phyloP scores from a whole-genome alignment of 352 stramenopile species.

The Phytophthora sp. region DNA sequence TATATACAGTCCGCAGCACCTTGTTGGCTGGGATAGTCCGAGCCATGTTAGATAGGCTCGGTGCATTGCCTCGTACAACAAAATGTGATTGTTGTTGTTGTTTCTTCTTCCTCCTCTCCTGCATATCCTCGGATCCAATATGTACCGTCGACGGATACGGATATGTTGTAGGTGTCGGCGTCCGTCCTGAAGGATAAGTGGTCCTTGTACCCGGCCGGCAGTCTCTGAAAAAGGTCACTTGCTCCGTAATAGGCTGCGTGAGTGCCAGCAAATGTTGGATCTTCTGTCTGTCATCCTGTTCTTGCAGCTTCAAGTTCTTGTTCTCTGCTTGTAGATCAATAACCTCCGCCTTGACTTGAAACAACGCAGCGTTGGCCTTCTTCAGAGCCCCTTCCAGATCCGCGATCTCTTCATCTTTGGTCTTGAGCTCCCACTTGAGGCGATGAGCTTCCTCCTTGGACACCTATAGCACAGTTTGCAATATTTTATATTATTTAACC shows the following conservation, averaged over 20 bases:
- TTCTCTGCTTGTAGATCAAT: constrained; percentile 72
- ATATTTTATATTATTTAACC: not conserved
- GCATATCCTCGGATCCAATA: constrained; percentile 64
- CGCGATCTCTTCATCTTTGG: constrained; percentile 67
- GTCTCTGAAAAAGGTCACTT: constrained; percentile 81
- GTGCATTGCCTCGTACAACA: constrained; percentile 14
- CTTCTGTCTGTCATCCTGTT: constrained; percentile 74
- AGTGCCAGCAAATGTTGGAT: constrained; percentile 85
- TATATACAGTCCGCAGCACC: constrained; percentile 79
- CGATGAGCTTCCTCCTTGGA: constrained; percentile 80
- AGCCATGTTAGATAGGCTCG: constrained; percentile 22
- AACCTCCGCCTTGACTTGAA: constrained; percentile 66
- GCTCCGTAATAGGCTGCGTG: constrained; percentile 83
- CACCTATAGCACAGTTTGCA: constrained; percentile 40
- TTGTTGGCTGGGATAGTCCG: constrained; percentile 29
- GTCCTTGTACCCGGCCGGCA: constrained; percentile 62
- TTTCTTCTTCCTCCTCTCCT: constrained; percentile 27
- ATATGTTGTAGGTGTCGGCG: constrained; percentile 45
- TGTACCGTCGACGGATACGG: constrained; percentile 79
- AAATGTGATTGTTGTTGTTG: constrained; percentile 21
- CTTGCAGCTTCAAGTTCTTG: constrained; percentile 72
- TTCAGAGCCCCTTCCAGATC: constrained; percentile 67
- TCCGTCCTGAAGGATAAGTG: constrained; percentile 47
- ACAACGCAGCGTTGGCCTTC: constrained; percentile 61
- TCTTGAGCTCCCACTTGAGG: constrained; percentile 74